These are phyloP conservation scores for Odontarrhena argentea DNA, from an alignment of 345 rosid genomes.

Conservation along the genomic window DNA sequence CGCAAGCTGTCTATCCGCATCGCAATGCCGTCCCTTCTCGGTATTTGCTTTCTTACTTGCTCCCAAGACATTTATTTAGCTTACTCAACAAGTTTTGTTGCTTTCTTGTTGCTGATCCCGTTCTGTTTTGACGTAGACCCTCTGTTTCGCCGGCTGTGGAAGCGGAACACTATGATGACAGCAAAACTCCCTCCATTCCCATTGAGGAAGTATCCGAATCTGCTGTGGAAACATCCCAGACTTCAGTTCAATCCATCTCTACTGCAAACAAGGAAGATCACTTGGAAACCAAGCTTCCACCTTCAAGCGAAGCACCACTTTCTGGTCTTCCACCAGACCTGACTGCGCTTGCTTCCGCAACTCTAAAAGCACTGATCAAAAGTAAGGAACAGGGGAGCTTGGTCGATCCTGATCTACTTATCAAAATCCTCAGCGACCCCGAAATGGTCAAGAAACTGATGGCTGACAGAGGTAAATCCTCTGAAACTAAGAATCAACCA, in stretches of 20 bases:
- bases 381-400: conserved; percentile 42
- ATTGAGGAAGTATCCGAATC: conserved; percentile 53
- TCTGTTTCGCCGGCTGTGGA: conserved; percentile 44
- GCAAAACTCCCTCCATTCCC: conserved; percentile 52
- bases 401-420: conserved; percentile 61
- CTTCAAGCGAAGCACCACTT: conserved; percentile 9
- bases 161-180: conserved; percentile 50
- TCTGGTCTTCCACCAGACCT: conserved; percentile 39
- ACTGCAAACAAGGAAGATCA: conserved; percentile 26
- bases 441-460: conserved; percentile 49
- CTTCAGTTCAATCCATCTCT: not conserved
- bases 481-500: conserved; percentile 16
- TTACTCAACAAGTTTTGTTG: not conserved
- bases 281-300: conserved; percentile 17
- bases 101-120: not conserved
- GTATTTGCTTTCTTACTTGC: conserved; percentile 37
- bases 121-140: conserved; percentile 46
- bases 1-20: conserved; percentile 59
- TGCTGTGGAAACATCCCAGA: conserved; percentile 31
- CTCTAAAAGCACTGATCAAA: conserved; percentile 43
- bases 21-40: conserved; percentile 50
- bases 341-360: conserved; percentile 49
- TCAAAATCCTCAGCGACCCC: conserved; percentile 58
- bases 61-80: not conserved
- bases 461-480: conserved; percentile 28